These are phyloP conservation scores for Amphichorda felina DNA, from an alignment of 2,329 filamentous ascomycete genomes.

Conservation along the genomic window DNA sequence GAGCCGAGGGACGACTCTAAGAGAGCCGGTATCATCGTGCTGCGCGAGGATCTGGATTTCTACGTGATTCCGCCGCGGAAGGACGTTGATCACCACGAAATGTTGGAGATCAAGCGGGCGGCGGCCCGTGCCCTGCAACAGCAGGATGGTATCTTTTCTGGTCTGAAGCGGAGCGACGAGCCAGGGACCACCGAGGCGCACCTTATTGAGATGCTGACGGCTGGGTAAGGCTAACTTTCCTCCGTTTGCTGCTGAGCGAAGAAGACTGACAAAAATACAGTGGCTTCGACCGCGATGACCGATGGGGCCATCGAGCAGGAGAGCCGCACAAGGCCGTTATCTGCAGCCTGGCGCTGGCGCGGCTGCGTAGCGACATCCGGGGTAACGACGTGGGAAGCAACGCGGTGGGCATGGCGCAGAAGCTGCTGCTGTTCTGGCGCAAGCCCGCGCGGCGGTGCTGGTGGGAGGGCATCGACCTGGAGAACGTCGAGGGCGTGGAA, in stretches of 20 bases:
- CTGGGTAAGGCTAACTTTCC: slow-evolving; percentile 63
- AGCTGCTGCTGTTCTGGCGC: slow-evolving; percentile 92
- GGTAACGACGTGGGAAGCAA: slow-evolving; percentile 64
- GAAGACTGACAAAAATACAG: slow-evolving; percentile 30
- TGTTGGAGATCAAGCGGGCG: slow-evolving; percentile 93
- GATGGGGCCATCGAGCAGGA: slow-evolving; percentile 92
- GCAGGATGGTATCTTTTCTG: slow-evolving; percentile 93
- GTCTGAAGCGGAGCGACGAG: slow-evolving; percentile 88
- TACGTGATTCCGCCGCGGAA: slow-evolving; percentile 83
- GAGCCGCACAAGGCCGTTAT: slow-evolving; percentile 98
- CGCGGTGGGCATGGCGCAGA: slow-evolving; percentile 95
- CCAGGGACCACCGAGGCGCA: slow-evolving; percentile 95
- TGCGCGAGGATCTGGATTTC: slow-evolving; percentile 93
- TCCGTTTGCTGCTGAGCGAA: neutral
- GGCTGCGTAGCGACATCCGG: slow-evolving; percentile 83
- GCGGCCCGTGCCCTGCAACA: slow-evolving; percentile 75
- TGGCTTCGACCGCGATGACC: slow-evolving; percentile 91
- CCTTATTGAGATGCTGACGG: slow-evolving; percentile 97
- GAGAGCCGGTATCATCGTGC: slow-evolving; percentile 93
- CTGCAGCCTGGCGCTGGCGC: slow-evolving; percentile 86
- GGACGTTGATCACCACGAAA: slow-evolving; percentile 77
- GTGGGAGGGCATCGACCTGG: slow-evolving; percentile 96
- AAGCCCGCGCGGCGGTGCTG: slow-evolving; percentile 94
- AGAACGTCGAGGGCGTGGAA: slow-evolving; percentile 79
- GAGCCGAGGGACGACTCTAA: slow-evolving; percentile 70